Base-by-base conservation (phyloP, 176 grass and related monocot species). In the Oryza coarctata region DNA sequence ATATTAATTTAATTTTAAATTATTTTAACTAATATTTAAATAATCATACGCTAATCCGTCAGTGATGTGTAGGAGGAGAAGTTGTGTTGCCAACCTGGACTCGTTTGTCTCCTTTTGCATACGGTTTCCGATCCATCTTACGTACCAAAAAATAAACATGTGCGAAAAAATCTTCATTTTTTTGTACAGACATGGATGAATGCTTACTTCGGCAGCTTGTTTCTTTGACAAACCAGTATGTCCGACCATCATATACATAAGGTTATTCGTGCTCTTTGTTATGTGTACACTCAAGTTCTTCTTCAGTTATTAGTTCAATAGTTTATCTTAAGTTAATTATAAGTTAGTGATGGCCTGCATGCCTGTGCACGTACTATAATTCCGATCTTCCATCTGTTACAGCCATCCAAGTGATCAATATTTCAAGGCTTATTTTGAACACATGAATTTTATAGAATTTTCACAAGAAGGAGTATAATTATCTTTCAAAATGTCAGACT, bases 61-160 rank as follows among this genome's bases (percentile, higher is more conserved):
- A n/a, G n/a, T n/a, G n/a, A n/a, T n/a, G n/a, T n/a, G n/a, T n/a
- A n/a, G n/a, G n/a, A n/a, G n/a, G n/a, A n/a, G n/a, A n/a, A n/a
- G n/a, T n/a, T 47, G 66, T 18, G 58, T 31, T 6, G 84, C 67
- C 58, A 73, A 66, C 76, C 68, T 80, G 72, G 18, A 63, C 18
- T 57, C 28, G 29, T 34, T 76, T 12, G 84, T 65, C 77, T n/a
- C 10, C 47, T 68, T 50, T 79, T 11, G 28, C 77, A 49, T 55
- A 55, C 61, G 11, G 55, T 60, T 60, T 58, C 22, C 55, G 55
- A 10, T 35, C 47, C 47, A 62, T 77, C 77, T 27, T 12, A 72
- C 35, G 47, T 61, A 69, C 45, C 63, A 43, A 63, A 38, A 22
- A 6, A 2, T 39, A 39, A 47, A 12, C 61, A 66, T 74, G 84